A percentile compares a stretch with the other conserved stretches of the same genome.
These are phyloP conservation scores for Harringtonia lauricola DNA, from an alignment of 2,329 filamentous ascomycete species.

Conservation along the genomic window DNA sequence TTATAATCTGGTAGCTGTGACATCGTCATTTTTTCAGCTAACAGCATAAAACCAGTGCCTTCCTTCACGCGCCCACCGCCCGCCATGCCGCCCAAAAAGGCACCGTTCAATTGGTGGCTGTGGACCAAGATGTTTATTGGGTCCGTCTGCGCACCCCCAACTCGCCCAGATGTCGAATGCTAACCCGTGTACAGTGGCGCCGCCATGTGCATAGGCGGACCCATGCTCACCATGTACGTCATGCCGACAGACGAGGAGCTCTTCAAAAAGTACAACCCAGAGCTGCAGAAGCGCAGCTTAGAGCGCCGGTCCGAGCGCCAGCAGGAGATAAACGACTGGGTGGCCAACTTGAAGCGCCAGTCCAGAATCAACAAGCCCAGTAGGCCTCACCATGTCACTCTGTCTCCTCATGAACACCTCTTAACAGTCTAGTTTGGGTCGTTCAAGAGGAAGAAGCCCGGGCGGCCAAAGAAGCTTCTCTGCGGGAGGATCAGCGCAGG, in stretches of 20 bases:
- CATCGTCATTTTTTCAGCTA: too few relatives aligned
- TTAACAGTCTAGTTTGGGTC: constrained; percentile 31
- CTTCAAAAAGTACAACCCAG: constrained; percentile 85
- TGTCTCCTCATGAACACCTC: neutral
- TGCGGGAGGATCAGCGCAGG: constrained; percentile 23
- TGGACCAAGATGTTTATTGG: constrained; percentile 60
- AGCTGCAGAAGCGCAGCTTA: constrained; percentile 80
- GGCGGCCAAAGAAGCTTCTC: constrained; percentile 25
- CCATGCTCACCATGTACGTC: constrained; percentile 69
- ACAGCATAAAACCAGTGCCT: too few relatives aligned
- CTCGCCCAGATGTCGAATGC: constrained; percentile 1
- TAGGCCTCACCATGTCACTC: constrained; percentile 31
- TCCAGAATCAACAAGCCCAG: constrained; percentile 87
- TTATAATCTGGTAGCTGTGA: too few relatives aligned
- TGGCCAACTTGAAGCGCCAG: constrained; percentile 72
- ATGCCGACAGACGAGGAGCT: constrained; percentile 85
- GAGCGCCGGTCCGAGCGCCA: constrained; percentile 65
- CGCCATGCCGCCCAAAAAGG: constrained; percentile 19
- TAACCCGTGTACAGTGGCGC: constrained; percentile 45
- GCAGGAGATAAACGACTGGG: constrained; percentile 84
- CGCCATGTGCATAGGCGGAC: constrained; percentile 68
- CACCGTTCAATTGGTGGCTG: constrained; percentile 41
- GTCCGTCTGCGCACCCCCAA: constrained; percentile 35
- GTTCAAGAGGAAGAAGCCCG: constrained; percentile 38
- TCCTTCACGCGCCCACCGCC: too few relatives aligned